Percentiles rank a stretch among this genome's conserved stretches.
Conservation (phyloP, 169 alveolate genomes). For the Cryptosporidium tyzzeri region DNA sequence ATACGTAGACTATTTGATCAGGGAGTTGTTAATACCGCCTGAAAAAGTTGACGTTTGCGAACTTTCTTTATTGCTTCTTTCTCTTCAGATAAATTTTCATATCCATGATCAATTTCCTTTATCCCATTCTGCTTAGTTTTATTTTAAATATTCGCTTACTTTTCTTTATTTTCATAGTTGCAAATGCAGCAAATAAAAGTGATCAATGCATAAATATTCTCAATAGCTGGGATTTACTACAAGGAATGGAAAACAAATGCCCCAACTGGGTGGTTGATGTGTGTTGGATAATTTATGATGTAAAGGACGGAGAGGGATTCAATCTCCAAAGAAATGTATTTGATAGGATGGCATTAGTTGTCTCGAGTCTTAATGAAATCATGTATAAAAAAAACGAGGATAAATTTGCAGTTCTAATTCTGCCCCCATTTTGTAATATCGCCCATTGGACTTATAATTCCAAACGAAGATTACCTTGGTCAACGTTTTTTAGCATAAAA, state of each 20-base stretch:
- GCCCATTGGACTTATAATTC: conserved; percentile 54
- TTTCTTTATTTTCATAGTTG: not conserved
- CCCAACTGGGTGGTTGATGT: conserved; percentile 33
- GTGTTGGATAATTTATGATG: conserved; percentile 57
- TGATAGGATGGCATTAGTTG: conserved; percentile 42
- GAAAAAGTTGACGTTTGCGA: not conserved
- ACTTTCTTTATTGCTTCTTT: not conserved
- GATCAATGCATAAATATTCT: not conserved
- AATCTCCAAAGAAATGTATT: conserved; percentile 58
- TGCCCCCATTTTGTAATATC: conserved; percentile 66
- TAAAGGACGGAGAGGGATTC: conserved; percentile 67
- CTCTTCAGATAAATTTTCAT: no score
- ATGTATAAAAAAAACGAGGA: not conserved
- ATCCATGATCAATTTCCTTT: not conserved
- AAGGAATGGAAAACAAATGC: conserved; percentile 7
- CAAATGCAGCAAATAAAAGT: not conserved
- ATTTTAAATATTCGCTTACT: not conserved
- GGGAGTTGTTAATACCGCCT: conserved; percentile 33
- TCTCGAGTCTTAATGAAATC: conserved; percentile 16
- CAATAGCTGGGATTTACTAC: not conserved
- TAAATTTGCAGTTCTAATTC: not conserved
- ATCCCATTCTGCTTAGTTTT: not conserved
- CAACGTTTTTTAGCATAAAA: conserved; percentile 19
- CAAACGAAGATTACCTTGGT: conserved; percentile 53
- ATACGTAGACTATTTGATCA: conserved; percentile 38